Percentiles rank a stretch among this genome's conserved stretches.
Conservation (phyloP, 345 rosid genomes). For the Turritis glabra region DNA sequence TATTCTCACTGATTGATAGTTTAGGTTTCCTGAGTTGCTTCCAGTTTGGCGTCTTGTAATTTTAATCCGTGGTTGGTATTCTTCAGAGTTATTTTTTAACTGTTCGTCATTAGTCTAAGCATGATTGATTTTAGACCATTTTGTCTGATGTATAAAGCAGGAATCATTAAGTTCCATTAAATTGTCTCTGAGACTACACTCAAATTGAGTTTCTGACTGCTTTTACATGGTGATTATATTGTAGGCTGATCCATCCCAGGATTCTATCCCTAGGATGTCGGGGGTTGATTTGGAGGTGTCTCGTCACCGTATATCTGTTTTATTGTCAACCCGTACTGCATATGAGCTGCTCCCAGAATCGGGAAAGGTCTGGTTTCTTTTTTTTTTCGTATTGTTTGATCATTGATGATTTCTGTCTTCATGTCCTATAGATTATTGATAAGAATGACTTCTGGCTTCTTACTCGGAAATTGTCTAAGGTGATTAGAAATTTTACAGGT, state of each 20-base stretch:
- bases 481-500: conserved; percentile 51
- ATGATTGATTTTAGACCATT: conserved; percentile 9
- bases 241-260: conserved; percentile 48
- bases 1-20: neutral
- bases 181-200: neutral
- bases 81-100: neutral
- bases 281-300: conserved; percentile 72
- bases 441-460: conserved; percentile 15
- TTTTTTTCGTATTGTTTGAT: conserved; percentile 37
- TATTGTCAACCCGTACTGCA: conserved; percentile 75
- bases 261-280: conserved; percentile 53
- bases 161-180: conserved; percentile 5
- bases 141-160: neutral
- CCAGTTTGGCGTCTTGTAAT: neutral
- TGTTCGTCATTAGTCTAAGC: neutral
- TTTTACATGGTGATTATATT: conserved; percentile 21
- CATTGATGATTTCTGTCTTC: conserved; percentile 23
- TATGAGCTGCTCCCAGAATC: conserved; percentile 97
- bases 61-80: neutral
- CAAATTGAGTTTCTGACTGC: conserved; percentile 32
- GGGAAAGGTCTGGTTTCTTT: conserved; percentile 81
- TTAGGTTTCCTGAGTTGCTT: conserved; percentile 2
- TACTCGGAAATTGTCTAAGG: conserved; percentile 6
- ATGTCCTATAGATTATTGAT: conserved; percentile 5
- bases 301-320: conserved; percentile 64